Evolutionary conservation across 495 filamentous ascomycete genomes (phyloP).

Genomic region (Amniculicola lignicola): DNA sequence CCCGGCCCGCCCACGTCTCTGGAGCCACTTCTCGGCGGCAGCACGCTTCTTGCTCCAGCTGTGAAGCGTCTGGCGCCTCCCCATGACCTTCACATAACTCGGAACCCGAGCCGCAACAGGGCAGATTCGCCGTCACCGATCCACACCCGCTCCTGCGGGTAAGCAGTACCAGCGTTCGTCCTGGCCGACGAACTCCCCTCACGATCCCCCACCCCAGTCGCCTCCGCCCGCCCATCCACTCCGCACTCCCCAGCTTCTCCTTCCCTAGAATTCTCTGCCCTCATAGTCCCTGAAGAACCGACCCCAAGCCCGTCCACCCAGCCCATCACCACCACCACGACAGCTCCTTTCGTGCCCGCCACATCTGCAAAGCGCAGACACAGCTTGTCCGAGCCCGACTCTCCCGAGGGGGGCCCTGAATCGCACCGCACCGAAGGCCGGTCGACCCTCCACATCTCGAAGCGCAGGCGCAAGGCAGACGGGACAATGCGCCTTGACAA

Average conservation of each 20-base stretch:
- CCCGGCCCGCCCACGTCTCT: slow-evolving; percentile 2
- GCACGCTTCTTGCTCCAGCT: slow-evolving; percentile 9
- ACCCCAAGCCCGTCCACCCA: slow-evolving; percentile 19
- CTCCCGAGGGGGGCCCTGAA: slow-evolving; percentile 30
- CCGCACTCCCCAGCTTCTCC: slow-evolving; percentile 42
- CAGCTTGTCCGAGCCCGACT: slow-evolving; percentile 26
- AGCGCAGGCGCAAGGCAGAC: slow-evolving; percentile 59
- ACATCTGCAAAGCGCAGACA: slow-evolving; percentile 39
- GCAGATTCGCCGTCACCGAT: slow-evolving; percentile 14
- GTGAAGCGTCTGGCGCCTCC: not conserved
- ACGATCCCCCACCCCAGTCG: slow-evolving; percentile 51
- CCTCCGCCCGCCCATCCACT: slow-evolving; percentile 57
- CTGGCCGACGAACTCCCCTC: slow-evolving; percentile 59
- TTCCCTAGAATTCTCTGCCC: slow-evolving; percentile 40
- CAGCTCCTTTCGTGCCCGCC: slow-evolving; percentile 32
- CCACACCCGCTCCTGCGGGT: slow-evolving; percentile 26
- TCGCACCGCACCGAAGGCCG: slow-evolving; percentile 37
- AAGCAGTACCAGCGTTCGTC: slow-evolving; percentile 46
- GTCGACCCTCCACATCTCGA: slow-evolving; percentile 49
- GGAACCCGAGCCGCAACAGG: slow-evolving; percentile 11
- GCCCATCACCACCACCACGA: slow-evolving; percentile 13
- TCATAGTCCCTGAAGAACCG: slow-evolving; percentile 35
- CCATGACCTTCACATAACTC: slow-evolving; percentile 11
- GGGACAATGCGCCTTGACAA: slow-evolving; percentile 60
- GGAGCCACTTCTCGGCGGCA: not conserved